These are phyloP conservation scores for Cladophialophora carrionii DNA, from an alignment of 2,329 filamentous ascomycete species.

Conservation along the genomic window DNA sequence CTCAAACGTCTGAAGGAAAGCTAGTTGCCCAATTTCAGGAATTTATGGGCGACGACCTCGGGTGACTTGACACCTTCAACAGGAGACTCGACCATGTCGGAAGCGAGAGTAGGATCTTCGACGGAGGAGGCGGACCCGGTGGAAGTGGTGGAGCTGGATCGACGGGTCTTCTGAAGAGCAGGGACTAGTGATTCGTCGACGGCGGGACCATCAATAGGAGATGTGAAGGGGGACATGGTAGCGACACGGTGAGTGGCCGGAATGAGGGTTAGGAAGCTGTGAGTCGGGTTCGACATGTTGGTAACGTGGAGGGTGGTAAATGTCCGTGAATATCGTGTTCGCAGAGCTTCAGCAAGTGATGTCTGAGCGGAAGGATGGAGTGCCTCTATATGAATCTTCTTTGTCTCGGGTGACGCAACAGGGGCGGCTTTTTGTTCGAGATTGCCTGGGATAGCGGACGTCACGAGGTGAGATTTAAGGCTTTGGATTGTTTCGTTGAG, in stretches of 20 bases:
- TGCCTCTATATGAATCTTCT: constrained; percentile 26
- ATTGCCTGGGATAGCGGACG: constrained; percentile 21
- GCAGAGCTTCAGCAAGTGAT: neutral
- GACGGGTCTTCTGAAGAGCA: constrained; percentile 33
- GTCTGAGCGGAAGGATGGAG: neutral
- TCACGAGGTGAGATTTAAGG: constrained; percentile 24
- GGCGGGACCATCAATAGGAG: constrained; percentile 9
- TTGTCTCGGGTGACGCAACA: constrained; percentile 32
- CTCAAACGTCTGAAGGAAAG: neutral
- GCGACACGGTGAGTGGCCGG: constrained; percentile 31
- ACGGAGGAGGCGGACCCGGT: constrained; percentile 29
- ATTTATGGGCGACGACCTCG: constrained; percentile 14
- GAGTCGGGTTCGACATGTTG: constrained; percentile 32
- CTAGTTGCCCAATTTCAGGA: constrained; percentile 34
- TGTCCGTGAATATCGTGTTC: neutral
- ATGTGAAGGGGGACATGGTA: constrained; percentile 26
- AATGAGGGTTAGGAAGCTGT: constrained; percentile 35
- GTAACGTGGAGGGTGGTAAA: constrained; percentile 2
- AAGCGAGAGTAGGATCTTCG: constrained; percentile 28
- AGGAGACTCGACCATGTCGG: constrained; percentile 28
- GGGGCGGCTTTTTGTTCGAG: constrained; percentile 22
- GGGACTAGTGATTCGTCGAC: constrained; percentile 31
- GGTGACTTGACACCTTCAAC: constrained; percentile 19
- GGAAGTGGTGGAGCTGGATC: constrained; percentile 36
- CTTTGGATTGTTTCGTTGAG: constrained; percentile 5